Conservation (phyloP, 768 basidiomycete species). For the Pleurotus tuoliensis region DNA sequence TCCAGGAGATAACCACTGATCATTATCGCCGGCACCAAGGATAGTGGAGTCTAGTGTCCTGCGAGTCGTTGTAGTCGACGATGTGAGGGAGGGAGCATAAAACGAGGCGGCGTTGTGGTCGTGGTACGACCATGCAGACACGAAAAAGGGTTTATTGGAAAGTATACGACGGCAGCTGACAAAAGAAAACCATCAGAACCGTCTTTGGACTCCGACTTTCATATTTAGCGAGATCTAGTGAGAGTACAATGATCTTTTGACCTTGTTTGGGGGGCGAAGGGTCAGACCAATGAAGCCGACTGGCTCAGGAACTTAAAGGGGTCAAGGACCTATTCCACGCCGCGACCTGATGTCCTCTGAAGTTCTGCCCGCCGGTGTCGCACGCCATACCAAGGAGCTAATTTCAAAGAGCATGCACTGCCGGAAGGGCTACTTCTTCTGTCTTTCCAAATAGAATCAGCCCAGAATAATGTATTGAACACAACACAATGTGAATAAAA, state of each 20-base stretch:
- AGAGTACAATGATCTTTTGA: neutral
- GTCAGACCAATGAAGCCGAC: neutral
- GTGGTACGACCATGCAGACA: neutral
- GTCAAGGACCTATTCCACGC: neutral
- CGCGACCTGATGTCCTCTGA: neutral
- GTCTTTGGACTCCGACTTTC: conserved; percentile 7
- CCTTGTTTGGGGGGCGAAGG: neutral
- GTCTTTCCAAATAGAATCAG: conserved; percentile 3
- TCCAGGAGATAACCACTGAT: too few species aligned
- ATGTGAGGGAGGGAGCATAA: too few species aligned
- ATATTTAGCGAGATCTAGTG: neutral
- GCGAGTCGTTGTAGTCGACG: too few species aligned
- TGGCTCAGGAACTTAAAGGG: neutral
- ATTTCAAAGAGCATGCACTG: neutral
- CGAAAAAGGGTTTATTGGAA: neutral
- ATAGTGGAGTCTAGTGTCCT: too few species aligned
- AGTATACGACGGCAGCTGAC: neutral
- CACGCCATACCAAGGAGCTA: neutral
- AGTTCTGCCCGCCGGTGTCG: neutral
- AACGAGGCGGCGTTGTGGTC: too few species aligned
- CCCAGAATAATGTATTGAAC: neutral
- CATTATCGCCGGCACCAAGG: too few species aligned
- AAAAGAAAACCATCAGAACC: conserved; percentile 4
- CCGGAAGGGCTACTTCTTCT: neutral
- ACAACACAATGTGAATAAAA: neutral